Conservation (phyloP, 345 rosid species). For the Rhodamnia rubescens region DNA sequence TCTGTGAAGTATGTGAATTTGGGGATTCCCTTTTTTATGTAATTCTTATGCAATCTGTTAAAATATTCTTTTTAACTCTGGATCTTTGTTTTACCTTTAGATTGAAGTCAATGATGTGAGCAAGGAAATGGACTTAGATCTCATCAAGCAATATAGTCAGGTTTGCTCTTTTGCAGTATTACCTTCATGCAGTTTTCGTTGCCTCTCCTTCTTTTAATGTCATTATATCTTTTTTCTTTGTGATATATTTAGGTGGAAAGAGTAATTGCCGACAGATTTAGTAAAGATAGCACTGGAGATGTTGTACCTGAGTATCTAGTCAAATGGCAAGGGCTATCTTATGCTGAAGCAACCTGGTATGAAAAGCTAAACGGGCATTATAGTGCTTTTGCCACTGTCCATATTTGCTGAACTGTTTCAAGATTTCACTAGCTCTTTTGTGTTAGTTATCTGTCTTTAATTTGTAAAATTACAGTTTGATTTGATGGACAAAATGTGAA, state of each 20-base stretch:
- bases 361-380: background rate
- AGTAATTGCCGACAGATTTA: slow-evolving; percentile 72
- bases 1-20: background rate
- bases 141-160: slow-evolving; percentile 95
- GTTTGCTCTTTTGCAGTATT: slow-evolving; percentile 18
- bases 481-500: background rate
- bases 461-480: background rate
- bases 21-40: background rate
- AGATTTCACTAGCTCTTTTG: background rate
- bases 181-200: background rate
- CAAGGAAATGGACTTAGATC: slow-evolving; percentile 99
- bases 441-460: background rate
- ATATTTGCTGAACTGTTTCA: background rate
- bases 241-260: slow-evolving; percentile 75
- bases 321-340: slow-evolving; percentile 99
- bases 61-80: background rate
- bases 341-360: slow-evolving; percentile 99
- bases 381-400: background rate
- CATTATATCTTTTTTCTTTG: background rate
- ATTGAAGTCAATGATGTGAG: slow-evolving; percentile 97
- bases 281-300: slow-evolving; percentile 57
- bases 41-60: background rate
- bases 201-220: background rate
- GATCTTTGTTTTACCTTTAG: slow-evolving; percentile 23
- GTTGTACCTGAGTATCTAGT: slow-evolving; percentile 90